Evolutionary conservation across 306 rosid genomes (phyloP).

Genomic region (Cucurbita moschata): DNA sequence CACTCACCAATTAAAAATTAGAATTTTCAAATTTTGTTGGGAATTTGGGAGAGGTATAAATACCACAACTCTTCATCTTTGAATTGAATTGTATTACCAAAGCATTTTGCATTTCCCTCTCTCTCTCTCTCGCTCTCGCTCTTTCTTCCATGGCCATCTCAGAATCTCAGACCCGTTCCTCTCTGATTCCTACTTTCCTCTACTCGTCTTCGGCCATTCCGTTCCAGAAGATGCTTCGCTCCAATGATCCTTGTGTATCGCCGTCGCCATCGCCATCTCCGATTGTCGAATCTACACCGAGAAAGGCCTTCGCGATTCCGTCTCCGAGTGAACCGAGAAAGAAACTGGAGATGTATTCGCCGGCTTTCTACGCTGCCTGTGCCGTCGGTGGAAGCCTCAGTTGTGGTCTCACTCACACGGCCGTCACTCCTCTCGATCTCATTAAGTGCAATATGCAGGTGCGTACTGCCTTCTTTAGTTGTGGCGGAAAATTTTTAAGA

Average conservation of each 20-base stretch:
- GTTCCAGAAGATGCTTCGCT: slow-evolving; percentile 36
- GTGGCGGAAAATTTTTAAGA: not conserved
- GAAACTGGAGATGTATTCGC: slow-evolving; percentile 79
- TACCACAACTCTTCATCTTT: slow-evolving; percentile 13
- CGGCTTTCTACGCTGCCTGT: slow-evolving; percentile 79
- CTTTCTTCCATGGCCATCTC: slow-evolving; percentile 31
- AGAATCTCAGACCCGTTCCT: slow-evolving; percentile 27
- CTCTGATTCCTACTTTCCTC: slow-evolving; percentile 61
- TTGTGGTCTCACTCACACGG: slow-evolving; percentile 90
- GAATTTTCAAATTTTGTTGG: not conserved
- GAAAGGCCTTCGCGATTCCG: slow-evolving; percentile 22
- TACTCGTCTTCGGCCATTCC: slow-evolving; percentile 26
- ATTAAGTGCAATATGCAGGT: slow-evolving; percentile 99
- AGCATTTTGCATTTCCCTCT: not conserved
- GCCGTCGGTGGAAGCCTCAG: slow-evolving; percentile 77
- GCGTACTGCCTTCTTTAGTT: not conserved
- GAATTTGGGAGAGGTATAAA: slow-evolving; percentile 16
- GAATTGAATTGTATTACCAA: slow-evolving; percentile 5
- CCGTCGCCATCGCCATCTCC: slow-evolving; percentile 1
- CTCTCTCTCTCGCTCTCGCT: not conserved
- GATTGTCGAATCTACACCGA: slow-evolving; percentile 4
- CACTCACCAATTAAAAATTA: not conserved
- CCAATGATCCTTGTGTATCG: not conserved
- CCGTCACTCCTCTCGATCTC: slow-evolving; percentile 92
- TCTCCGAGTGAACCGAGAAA: slow-evolving; percentile 48